These are phyloP conservation scores for Hypoxylon sp. DNA, from an alignment of 2,329 filamentous ascomycete species.

Conservation along the genomic window DNA sequence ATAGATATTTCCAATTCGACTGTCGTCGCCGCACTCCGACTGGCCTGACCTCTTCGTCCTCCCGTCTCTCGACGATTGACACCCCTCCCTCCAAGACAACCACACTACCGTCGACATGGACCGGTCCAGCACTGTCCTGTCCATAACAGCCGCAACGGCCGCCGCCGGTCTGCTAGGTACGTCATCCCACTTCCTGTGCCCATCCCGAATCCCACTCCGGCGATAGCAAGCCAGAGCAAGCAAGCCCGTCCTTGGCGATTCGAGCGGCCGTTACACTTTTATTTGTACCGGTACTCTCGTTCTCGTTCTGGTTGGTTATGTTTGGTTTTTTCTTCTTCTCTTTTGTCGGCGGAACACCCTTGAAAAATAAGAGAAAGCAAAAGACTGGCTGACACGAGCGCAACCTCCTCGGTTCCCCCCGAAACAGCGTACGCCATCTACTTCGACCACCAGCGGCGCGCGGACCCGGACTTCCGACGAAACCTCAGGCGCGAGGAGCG, in stretches of 20 bases:
- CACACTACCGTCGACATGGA: slow-evolving; percentile 49
- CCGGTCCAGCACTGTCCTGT: slow-evolving; percentile 63
- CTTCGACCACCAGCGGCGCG: slow-evolving; percentile 73
- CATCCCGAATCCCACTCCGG: not conserved
- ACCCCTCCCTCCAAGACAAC: not conserved
- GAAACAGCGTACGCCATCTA: slow-evolving; percentile 68
- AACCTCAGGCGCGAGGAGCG: slow-evolving; percentile 78
- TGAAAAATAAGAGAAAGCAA: not conserved
- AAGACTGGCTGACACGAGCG: not conserved
- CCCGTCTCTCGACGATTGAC: not conserved
- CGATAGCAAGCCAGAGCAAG: not conserved
- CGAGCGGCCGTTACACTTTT: not conserved
- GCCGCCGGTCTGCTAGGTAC: slow-evolving; percentile 68
- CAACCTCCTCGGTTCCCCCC: not conserved
- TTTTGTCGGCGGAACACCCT: no score
- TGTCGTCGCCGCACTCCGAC: not conserved
- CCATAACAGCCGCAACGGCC: slow-evolving; percentile 67
- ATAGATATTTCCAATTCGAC: not conserved
- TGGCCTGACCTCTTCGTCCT: not conserved
- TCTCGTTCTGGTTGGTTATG: no score
- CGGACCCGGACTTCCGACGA: slow-evolving; percentile 70
- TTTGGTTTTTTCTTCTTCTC: no score
- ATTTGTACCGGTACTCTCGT: not conserved
- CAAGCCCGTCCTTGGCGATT: not conserved
- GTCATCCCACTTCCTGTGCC: slow-evolving; percentile 36